phyloP scores from a whole-genome alignment of 371 early-diverging fungal species.

The Thermomucor indicae-seudaticae region DNA sequence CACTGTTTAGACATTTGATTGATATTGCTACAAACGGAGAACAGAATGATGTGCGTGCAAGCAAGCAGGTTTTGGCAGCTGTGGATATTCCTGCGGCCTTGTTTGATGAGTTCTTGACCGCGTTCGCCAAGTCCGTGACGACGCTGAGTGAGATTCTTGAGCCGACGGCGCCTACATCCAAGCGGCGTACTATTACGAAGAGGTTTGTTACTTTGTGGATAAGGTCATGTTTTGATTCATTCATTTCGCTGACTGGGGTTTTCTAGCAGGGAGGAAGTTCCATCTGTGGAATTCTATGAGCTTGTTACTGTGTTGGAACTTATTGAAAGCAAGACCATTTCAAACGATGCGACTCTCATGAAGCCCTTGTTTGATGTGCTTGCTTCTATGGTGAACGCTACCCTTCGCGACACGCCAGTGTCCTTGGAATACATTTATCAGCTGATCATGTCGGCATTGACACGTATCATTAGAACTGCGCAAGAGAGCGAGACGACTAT shows the following conservation, averaged over 20 bases:
- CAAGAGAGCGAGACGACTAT: slow-evolving; percentile 39
- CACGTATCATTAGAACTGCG: slow-evolving; percentile 60
- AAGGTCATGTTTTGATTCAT: background rate
- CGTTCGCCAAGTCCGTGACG: slow-evolving; percentile 24
- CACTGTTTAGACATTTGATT: slow-evolving; percentile 58
- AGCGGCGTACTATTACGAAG: slow-evolving; percentile 30
- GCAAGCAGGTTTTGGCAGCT: slow-evolving; percentile 53
- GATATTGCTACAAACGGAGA: slow-evolving; percentile 63
- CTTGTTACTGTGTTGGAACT: slow-evolving; percentile 68
- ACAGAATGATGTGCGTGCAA: slow-evolving; percentile 53
- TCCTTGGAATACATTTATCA: slow-evolving; percentile 89
- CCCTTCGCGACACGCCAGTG: slow-evolving; percentile 49
- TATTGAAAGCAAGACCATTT: slow-evolving; percentile 57
- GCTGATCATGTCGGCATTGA: slow-evolving; percentile 70
- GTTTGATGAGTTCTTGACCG: slow-evolving; percentile 21
- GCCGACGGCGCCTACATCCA: slow-evolving; percentile 11
- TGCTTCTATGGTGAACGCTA: slow-evolving; percentile 60
- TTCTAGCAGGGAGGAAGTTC: background rate
- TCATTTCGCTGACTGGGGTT: background rate
- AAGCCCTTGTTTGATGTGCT: slow-evolving; percentile 75
- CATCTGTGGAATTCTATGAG: slow-evolving; percentile 44
- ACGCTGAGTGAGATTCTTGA: slow-evolving; percentile 1
- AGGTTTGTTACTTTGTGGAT: too few species aligned
- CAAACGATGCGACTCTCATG: slow-evolving; percentile 44
- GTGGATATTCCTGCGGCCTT: slow-evolving; percentile 53